Percentiles rank a stretch among this genome's conserved stretches.
These are phyloP conservation scores for Anthracocystis panici-leucophaei DNA, from an alignment of 1,284 basidiomycete genomes.

Conservation along the genomic window DNA sequence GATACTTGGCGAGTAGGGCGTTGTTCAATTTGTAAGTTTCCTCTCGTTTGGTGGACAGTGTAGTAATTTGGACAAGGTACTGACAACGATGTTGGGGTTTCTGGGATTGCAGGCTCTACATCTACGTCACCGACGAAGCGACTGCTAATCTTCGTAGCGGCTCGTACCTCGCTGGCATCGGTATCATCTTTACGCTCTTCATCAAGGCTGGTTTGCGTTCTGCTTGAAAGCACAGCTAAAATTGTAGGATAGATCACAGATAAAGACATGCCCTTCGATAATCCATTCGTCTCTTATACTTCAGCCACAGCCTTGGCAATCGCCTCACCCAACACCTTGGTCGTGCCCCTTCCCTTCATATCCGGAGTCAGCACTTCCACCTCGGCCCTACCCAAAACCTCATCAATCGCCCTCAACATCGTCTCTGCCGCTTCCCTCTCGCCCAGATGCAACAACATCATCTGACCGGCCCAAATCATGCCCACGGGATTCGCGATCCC, in stretches of 20 bases:
- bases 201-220: slow-evolving; percentile 43
- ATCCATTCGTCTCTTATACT: slow-evolving; percentile 6
- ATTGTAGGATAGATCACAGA: background rate
- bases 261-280: background rate
- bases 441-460: slow-evolving; percentile 75
- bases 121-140: slow-evolving; percentile 31
- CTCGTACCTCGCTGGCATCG: slow-evolving; percentile 35
- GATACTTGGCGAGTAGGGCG: slow-evolving; percentile 50
- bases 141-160: slow-evolving; percentile 26
- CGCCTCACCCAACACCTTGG: slow-evolving; percentile 41
- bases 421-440: slow-evolving; percentile 73
- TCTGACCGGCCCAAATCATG: slow-evolving; percentile 75
- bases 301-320: slow-evolving; percentile 36
- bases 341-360: slow-evolving; percentile 47
- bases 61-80: background rate
- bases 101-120: slow-evolving; percentile 27
- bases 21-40: slow-evolving; percentile 55
- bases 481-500: slow-evolving; percentile 70
- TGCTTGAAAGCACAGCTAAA: slow-evolving; percentile 10
- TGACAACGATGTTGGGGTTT: background rate
- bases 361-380: slow-evolving; percentile 37
- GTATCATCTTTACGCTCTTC: slow-evolving; percentile 48
- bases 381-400: slow-evolving; percentile 53
- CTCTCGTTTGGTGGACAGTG: no score
- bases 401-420: slow-evolving; percentile 74